A percentile compares a stretch with the other conserved stretches of the same genome.
Conservation (phyloP, 495 filamentous ascomycete species). For the Penicillium odoratum region DNA sequence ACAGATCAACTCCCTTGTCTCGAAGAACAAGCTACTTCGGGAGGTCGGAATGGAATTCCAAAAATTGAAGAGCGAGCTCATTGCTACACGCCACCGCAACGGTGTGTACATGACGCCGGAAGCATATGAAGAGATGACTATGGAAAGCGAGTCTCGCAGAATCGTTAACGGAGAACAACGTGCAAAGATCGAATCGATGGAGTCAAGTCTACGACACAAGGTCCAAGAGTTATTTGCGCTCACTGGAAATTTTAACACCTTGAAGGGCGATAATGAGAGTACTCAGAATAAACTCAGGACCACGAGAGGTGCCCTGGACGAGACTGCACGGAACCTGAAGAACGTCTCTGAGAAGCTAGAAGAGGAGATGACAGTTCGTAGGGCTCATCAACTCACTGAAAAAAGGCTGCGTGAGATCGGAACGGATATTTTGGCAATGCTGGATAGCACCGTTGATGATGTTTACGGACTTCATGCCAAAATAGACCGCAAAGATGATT, state of each 20-base stretch:
- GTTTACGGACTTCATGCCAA: conserved; percentile 80
- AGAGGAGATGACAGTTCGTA: conserved; percentile 76
- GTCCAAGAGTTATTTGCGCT: conserved; percentile 85
- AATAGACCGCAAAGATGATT: conserved; percentile 73
- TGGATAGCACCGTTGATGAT: conserved; percentile 75
- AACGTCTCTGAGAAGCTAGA: conserved; percentile 71
- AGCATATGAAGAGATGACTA: conserved; percentile 80
- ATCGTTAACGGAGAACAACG: conserved; percentile 90
- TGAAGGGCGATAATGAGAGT: conserved; percentile 84
- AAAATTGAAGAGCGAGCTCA: conserved; percentile 87
- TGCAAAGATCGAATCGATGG: conserved; percentile 90
- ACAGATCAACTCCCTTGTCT: conserved; percentile 85
- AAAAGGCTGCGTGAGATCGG: conserved; percentile 69
- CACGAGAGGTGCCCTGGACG: conserved; percentile 75
- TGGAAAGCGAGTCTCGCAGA: conserved; percentile 86
- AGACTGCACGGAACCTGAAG: conserved; percentile 80
- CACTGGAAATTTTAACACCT: conserved; percentile 76
- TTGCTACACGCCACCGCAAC: conserved; percentile 89
- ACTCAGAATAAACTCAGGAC: conserved; percentile 69
- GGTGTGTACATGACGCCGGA: conserved; percentile 90
- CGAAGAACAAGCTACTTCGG: conserved; percentile 84
- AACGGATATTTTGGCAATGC: conserved; percentile 68
- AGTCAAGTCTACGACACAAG: conserved; percentile 84
- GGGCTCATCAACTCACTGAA: conserved; percentile 86
- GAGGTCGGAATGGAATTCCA: conserved; percentile 96